Evolutionary conservation across 1,284 basidiomycete species (phyloP), one percentile per base, ranked within the genome.

Genomic region (Kalmanozyma brasiliensis): DNA sequence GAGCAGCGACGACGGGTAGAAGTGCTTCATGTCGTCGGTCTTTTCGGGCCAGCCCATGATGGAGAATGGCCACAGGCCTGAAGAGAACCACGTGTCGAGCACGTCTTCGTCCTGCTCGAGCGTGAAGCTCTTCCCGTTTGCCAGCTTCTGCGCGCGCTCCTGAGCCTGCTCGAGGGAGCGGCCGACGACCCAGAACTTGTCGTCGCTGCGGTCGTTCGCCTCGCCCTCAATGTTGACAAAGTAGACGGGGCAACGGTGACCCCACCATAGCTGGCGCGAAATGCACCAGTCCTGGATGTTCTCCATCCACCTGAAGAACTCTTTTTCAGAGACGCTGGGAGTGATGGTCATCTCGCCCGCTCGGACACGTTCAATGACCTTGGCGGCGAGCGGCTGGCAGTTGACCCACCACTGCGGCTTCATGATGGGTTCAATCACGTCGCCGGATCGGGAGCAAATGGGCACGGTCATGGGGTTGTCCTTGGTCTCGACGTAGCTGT

Each of bases 391-490:
- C 1, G 91, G 91, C 82, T 92, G 89, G 85, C 93, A 96, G 84
- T 90, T 89, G 45, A 98, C 91, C 94, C 94, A 99, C 96, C 96
- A 98, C 82, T 99, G 96, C 0, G 96, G 96, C 84, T 98, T 98
- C 81, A 98, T 86, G 33, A 98, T 86, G 7, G 92, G 91, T 83
- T 98, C 96, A 73, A 98, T 97, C 49, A 98, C 84, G 82, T 98
- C 96, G 3, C 95, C 95, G 17, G 78, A 80, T 14, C 76, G 66
- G 36, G 68, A 71, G 72, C 79, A 81, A 57, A 81, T 74, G 49
- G 79, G 79, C n/a, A 81, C 72, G 36, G 68, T 77, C 79, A 81
- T 81, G 10, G 77, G 77, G 59, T 81, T 81, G 71, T 98, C 93
- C 84, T 93, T 95, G 26, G 90, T 90, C 84, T 95, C 94, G 48